phyloP scores from a whole-genome alignment of 306 rosid species.

The Bauhinia variegata region DNA sequence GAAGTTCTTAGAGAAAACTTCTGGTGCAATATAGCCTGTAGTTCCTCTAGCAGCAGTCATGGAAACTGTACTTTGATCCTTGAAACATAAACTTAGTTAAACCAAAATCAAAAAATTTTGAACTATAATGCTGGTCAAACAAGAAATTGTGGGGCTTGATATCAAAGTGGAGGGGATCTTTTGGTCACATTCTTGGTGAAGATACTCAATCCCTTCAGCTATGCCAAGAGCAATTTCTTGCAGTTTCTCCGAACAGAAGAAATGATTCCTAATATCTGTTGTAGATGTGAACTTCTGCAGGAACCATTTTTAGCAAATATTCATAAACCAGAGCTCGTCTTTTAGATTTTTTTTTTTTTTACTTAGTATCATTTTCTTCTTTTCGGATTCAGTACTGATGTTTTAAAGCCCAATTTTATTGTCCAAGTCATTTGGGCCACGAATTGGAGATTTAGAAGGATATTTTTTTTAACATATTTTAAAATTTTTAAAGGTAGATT shows the following conservation, averaged over 20 bases:
- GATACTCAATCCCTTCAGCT: conserved; percentile 41
- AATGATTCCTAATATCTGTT: neutral
- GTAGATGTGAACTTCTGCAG: conserved; percentile 7
- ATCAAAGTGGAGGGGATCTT: conserved; percentile 38
- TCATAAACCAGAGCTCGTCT: conserved; percentile 27
- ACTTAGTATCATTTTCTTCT: too few relatives aligned
- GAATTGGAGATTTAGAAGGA: too few relatives aligned
- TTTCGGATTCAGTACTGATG: too few relatives aligned
- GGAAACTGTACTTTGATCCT: conserved; percentile 42
- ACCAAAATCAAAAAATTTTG: conserved; percentile 51
- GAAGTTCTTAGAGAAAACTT: conserved; percentile 48
- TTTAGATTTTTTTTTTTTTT: too few relatives aligned
- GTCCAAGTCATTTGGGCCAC: too few relatives aligned
- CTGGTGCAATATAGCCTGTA: conserved; percentile 51
- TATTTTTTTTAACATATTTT: too few relatives aligned
- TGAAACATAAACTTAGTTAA: conserved; percentile 48
- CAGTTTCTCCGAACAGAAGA: conserved; percentile 27
- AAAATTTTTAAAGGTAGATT: too few relatives aligned
- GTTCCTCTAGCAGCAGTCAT: conserved; percentile 53
- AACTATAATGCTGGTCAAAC: conserved; percentile 35
- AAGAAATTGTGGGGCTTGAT: conserved; percentile 50
- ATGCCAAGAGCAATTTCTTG: conserved; percentile 25
- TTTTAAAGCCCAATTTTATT: too few relatives aligned
- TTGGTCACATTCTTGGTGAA: conserved; percentile 30
- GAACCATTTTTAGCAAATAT: conserved; percentile 34